Conservation (phyloP, 352 stramenopile species). For the Globisporangium sylvaticum region DNA sequence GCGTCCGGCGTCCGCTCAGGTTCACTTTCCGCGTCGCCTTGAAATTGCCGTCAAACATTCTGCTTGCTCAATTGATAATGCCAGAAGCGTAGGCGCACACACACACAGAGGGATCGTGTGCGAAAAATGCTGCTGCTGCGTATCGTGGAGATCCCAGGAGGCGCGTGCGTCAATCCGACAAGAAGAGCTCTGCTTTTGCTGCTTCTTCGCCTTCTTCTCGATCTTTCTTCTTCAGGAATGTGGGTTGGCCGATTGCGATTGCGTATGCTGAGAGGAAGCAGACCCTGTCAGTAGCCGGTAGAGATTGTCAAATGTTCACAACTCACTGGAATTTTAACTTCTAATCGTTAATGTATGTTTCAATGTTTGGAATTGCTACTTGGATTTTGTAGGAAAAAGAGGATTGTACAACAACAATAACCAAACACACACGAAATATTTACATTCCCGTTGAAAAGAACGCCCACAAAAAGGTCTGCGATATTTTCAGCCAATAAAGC, state of each 20-base stretch:
- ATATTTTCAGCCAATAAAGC: neutral
- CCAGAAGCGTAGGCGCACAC: too few relatives aligned
- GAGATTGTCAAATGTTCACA: neutral
- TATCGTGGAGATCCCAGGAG: neutral
- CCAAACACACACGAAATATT: too few relatives aligned
- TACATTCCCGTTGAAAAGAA: too few relatives aligned
- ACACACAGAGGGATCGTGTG: neutral
- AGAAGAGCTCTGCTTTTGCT: neutral
- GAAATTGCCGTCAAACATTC: conserved; percentile 77
- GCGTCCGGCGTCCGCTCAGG: conserved; percentile 54
- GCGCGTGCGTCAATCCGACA: neutral
- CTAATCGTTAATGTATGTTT: too few relatives aligned
- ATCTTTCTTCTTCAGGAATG: conserved; percentile 9
- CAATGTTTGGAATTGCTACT: neutral
- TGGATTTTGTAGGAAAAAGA: too few relatives aligned
- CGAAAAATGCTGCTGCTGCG: neutral
- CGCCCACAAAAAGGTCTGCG: too few relatives aligned
- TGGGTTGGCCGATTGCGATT: too few relatives aligned
- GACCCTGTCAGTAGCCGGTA: neutral
- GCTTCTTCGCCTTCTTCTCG: conserved; percentile 5
- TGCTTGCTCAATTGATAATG: neutral
- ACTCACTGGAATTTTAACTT: too few relatives aligned
- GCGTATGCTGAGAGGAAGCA: neutral
- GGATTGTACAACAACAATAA: too few relatives aligned
- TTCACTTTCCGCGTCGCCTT: conserved; percentile 67